Evolutionary conservation across 2,329 filamentous ascomycete species (phyloP), one percentile per base, ranked within the genome.

Genomic region (Dactylellina drechsleri): DNA sequence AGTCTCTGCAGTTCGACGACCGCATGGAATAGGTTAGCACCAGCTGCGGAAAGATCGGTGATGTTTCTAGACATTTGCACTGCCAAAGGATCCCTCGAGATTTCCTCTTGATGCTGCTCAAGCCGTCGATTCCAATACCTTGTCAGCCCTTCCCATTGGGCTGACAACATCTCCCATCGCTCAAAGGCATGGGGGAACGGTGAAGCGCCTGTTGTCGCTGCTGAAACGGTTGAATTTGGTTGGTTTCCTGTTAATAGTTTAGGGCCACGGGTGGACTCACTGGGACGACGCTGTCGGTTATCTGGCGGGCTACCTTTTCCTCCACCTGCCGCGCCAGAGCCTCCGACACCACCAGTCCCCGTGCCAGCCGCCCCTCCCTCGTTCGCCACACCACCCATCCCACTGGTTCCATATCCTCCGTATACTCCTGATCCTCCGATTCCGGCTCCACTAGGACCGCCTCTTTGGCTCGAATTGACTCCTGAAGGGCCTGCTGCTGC

Each of bases 91-190:
- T 96, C 92, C 12, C 89, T 86, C 77, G 91, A 89, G 45, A 97
- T 87, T 77, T 97, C 93, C 64, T 93, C 90, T 28, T 91, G 91
- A 80, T 97, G 97, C 81, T 95, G 89, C 82, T 99, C 92, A 6
- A 99, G 85, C 78, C 93, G 90, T 54, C 92, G 91, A 77, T 99
- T 95, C 94, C 95, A 99, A 83, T 97, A 98, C 72, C 92, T 94
- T 0, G 95, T 98, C 72, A 99, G 86, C 3, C 95, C 95, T 82
- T 99, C 95, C 95, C 95, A 99, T 79, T 98, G 94, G 4, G 95
- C 96, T 0, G 95, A 99, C 1, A 99, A 84, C 0, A 92, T 94
- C 81, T 99, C 95, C 95, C 95, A 99, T 74, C 95, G 88, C 82
- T 99, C 94, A 80, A 99, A 99, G 0, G 95, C 95, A 82, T 98